phyloP scores from a whole-genome alignment of 306 rosid genomes.

The Malus sieversii region DNA sequence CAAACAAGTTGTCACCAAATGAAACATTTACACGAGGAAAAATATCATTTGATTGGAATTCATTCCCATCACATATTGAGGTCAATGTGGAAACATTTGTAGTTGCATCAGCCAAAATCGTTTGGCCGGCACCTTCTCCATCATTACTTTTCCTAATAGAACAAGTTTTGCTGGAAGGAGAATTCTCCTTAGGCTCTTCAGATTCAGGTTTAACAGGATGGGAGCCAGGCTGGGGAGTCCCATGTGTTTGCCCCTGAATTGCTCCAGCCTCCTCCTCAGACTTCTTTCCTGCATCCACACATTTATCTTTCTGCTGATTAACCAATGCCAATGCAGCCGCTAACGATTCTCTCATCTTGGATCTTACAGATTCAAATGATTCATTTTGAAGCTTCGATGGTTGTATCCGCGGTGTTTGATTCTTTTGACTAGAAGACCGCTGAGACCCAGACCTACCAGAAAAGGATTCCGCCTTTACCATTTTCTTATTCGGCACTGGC shows the following conservation, averaged over 20 bases:
- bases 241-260: slow-evolving; percentile 21
- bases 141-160: slow-evolving; percentile 23
- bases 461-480: slow-evolving; percentile 44
- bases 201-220: slow-evolving; percentile 26
- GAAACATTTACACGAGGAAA: slow-evolving; percentile 68
- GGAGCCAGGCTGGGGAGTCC: slow-evolving; percentile 16
- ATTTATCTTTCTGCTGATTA: slow-evolving; percentile 37
- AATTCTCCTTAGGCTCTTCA: slow-evolving; percentile 20
- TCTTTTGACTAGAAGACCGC: slow-evolving; percentile 41
- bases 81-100: slow-evolving; percentile 21
- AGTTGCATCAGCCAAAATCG: slow-evolving; percentile 20
- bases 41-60: slow-evolving; percentile 47
- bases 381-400: slow-evolving; percentile 55
- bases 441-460: slow-evolving; percentile 53
- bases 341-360: slow-evolving; percentile 94
- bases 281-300: slow-evolving; percentile 16
- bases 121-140: slow-evolving; percentile 20
- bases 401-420: slow-evolving; percentile 37
- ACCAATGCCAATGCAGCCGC: slow-evolving; percentile 74
- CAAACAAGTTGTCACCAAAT: slow-evolving; percentile 60
- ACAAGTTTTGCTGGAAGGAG: slow-evolving; percentile 17
- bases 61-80: slow-evolving; percentile 36
- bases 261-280: slow-evolving; percentile 23
- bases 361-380: slow-evolving; percentile 74
- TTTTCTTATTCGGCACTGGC: slow-evolving; percentile 44